These are phyloP conservation scores for Rhizoclosmatium globosum DNA, from an alignment of 192 early-diverging fungal genomes.

Conservation along the genomic window DNA sequence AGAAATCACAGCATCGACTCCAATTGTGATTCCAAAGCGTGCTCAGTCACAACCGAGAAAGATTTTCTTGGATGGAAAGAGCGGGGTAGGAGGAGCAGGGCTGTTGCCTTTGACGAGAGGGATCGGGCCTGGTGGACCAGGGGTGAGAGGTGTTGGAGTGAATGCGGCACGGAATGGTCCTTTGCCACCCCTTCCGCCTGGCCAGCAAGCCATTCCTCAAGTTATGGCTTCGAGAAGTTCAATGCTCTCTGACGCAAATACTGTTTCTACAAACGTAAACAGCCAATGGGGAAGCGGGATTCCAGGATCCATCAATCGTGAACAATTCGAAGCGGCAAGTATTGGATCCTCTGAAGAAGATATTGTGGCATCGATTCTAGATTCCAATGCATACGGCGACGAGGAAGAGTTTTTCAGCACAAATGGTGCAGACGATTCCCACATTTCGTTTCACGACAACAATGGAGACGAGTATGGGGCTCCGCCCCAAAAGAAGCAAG, in stretches of 20 bases:
- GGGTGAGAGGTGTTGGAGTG: not conserved
- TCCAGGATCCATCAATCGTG: not conserved
- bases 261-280: not conserved
- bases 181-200: not conserved
- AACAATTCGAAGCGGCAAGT: not conserved
- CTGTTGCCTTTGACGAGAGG: not conserved
- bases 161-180: not conserved
- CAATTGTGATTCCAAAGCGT: constrained; percentile 22
- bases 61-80: constrained; percentile 13
- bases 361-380: not conserved
- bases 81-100: not conserved
- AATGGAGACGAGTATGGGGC: not conserved
- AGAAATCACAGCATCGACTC: not conserved
- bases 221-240: too few species aligned
- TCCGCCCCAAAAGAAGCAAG: not conserved
- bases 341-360: not conserved
- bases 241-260: not conserved
- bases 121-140: not conserved
- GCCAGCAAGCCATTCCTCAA: not conserved
- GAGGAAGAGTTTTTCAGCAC: not conserved
- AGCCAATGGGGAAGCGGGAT: constrained; percentile 8
- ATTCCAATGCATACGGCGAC: not conserved
- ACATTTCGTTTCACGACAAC: not conserved
- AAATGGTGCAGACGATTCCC: not conserved
- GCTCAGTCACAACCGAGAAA: not conserved